These are phyloP conservation scores for Golubevia sp. DNA, from an alignment of 1,284 basidiomycete species.

Conservation along the genomic window DNA sequence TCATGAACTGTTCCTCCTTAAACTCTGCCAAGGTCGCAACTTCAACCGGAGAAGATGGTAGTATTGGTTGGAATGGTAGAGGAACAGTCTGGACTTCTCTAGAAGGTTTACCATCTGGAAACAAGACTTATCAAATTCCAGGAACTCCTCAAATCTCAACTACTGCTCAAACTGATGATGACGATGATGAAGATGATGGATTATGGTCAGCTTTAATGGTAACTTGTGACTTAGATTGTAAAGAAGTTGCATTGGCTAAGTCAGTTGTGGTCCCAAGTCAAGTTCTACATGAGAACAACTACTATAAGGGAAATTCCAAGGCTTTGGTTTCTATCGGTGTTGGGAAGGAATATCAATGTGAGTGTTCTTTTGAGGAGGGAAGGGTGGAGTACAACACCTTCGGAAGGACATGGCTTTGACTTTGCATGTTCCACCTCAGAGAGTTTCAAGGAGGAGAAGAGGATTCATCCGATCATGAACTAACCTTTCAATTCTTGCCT, in stretches of 20 bases:
- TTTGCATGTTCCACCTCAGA: too few relatives aligned
- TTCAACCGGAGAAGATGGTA: neutral
- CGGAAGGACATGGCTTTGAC: too few relatives aligned
- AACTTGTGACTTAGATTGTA: slow-evolving; percentile 29
- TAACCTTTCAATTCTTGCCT: too few relatives aligned
- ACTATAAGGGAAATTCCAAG: slow-evolving; percentile 32
- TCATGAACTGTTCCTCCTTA: slow-evolving; percentile 39
- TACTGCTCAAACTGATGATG: slow-evolving; percentile 5
- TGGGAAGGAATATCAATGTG: slow-evolving; percentile 36
- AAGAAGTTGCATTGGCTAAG: slow-evolving; percentile 20
- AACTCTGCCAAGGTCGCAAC: neutral
- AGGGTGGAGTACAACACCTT: too few relatives aligned
- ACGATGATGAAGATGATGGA: slow-evolving; percentile 33
- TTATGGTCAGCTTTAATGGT: slow-evolving; percentile 42
- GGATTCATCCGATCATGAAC: too few relatives aligned
- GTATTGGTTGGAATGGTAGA: slow-evolving; percentile 18
- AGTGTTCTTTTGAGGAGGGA: neutral
- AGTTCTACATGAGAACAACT: slow-evolving; percentile 31
- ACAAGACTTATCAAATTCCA: slow-evolving; percentile 19
- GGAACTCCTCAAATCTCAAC: neutral
- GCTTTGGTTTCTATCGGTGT: slow-evolving; percentile 31
- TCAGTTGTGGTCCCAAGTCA: slow-evolving; percentile 35
- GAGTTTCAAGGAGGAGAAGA: too few relatives aligned
- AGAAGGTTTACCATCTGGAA: slow-evolving; percentile 33
- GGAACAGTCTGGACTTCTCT: slow-evolving; percentile 42